Base-by-base conservation (phyloP, 148 eudicot species). In the Fagopyrum esculentum region DNA sequence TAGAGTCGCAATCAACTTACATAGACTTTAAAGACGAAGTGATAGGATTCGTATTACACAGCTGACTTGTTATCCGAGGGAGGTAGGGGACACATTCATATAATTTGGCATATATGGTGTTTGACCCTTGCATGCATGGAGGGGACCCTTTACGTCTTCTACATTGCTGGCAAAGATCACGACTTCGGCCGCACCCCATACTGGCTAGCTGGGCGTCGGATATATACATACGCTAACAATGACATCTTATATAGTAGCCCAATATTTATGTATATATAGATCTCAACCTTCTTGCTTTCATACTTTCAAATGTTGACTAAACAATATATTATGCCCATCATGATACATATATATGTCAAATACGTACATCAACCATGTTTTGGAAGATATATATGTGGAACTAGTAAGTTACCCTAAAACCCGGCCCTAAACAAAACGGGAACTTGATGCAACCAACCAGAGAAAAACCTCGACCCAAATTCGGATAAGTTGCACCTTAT, bases 111-210 rank as follows among this genome's bases (percentile, higher is more conserved):
- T 35, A 35, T 1, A 35, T 35, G 40, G 59, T 55, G 59, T 16
- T 55, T 55, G 59, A 49, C 52, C 59, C 30, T 57, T 57, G 61
- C 61, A 56, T 60, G 66, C 35, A 59, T 22, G 35, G 19, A 60
- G 66, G 66, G 66, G 35, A 22, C 66, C 40, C 2, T 60, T 30
- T 60, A 22, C 40, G 66, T 60, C 43, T 22, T n/a, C 9, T 9
- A 35, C 66, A 57, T 22, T 22, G 66, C 66, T 60, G 66, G 66
- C 40, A 26, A 60, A 60, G 40, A 56, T 60, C 40, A 22, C 66
- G 9, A 4, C 40, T 60, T 22, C 35, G 26, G 35, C 66, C 66
- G 12, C 5, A 60, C 35, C 66, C 66, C 66, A 60, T 60, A 9
- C 66, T 19, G 35, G 5, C 66, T 60, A 60, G 66, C 66, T 60